phyloP scores from a whole-genome alignment of 2,329 filamentous ascomycete species.

The Penicillium paneum region DNA sequence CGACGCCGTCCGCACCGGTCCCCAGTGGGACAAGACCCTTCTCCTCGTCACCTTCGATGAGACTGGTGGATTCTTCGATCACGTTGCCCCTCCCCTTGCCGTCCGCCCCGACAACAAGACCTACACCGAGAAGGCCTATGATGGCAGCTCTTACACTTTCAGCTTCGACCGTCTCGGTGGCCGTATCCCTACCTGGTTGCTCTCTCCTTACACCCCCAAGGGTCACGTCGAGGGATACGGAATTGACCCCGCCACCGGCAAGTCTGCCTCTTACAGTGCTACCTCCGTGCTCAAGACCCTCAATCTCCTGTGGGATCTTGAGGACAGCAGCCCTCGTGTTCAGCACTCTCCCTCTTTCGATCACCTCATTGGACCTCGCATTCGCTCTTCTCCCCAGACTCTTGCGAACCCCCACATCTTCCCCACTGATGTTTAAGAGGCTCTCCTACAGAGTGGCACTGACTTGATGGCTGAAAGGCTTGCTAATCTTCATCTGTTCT shows the following conservation, averaged over 20 bases:
- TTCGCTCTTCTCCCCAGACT: conserved; percentile 10
- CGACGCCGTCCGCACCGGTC: conserved; percentile 34
- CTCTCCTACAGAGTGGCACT: neutral
- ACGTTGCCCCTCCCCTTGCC: conserved; percentile 34
- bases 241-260: conserved; percentile 25
- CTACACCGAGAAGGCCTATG: conserved; percentile 32
- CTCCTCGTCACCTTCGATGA: conserved; percentile 38
- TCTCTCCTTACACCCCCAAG: conserved; percentile 27
- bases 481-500: neutral
- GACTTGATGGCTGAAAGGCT: neutral
- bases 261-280: conserved; percentile 26
- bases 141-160: conserved; percentile 28
- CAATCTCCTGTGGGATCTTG: conserved; percentile 31
- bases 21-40: conserved; percentile 38
- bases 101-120: conserved; percentile 35
- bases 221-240: conserved; percentile 31
- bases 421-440: conserved; percentile 16
- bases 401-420: conserved; percentile 26
- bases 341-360: conserved; percentile 31
- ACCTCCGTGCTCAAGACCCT: conserved; percentile 34
- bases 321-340: conserved; percentile 30
- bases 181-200: conserved; percentile 31
- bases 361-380: conserved; percentile 25
- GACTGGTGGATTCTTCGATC: conserved; percentile 39
- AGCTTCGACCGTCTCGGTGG: conserved; percentile 29